phyloP scores from a whole-genome alignment of 345 rosid genomes.

The Fremontodendron californicum region DNA sequence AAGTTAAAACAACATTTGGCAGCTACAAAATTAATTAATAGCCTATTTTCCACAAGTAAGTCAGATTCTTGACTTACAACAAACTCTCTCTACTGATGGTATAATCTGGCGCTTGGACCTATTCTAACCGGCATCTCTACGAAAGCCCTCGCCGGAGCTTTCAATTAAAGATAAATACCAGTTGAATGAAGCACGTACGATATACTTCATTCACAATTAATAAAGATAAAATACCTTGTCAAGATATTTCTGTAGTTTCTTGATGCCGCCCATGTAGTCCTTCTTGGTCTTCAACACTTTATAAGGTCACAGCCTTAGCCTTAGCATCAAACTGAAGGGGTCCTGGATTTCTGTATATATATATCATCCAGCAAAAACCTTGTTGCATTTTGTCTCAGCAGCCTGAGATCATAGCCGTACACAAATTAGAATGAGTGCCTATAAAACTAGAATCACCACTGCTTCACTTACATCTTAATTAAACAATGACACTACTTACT shows the following conservation, averaged over 20 bases:
- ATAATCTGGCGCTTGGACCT: too few relatives aligned
- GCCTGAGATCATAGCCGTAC: slow-evolving; percentile 40
- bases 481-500: slow-evolving; percentile 57
- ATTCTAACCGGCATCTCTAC: too few relatives aligned
- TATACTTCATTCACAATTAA: too few relatives aligned
- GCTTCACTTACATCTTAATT: not conserved
- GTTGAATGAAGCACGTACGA: not conserved
- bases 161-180: not conserved
- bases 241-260: slow-evolving; percentile 78
- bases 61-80: too few relatives aligned
- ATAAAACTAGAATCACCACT: not conserved
- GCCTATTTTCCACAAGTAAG: too few relatives aligned
- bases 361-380: slow-evolving; percentile 81
- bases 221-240: slow-evolving; percentile 53
- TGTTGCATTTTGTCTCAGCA: slow-evolving; percentile 66
- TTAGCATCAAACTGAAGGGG: slow-evolving; percentile 91
- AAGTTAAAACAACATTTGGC: too few relatives aligned
- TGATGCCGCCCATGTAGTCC: slow-evolving; percentile 98
- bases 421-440: not conserved
- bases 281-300: slow-evolving; percentile 96
- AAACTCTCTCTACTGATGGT: too few relatives aligned
- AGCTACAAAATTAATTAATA: too few relatives aligned
- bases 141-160: too few relatives aligned
- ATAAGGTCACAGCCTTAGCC: slow-evolving; percentile 68
- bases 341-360: slow-evolving; percentile 96